These are phyloP conservation scores for Corylus americana DNA, from an alignment of 306 rosid species.

Conservation along the genomic window DNA sequence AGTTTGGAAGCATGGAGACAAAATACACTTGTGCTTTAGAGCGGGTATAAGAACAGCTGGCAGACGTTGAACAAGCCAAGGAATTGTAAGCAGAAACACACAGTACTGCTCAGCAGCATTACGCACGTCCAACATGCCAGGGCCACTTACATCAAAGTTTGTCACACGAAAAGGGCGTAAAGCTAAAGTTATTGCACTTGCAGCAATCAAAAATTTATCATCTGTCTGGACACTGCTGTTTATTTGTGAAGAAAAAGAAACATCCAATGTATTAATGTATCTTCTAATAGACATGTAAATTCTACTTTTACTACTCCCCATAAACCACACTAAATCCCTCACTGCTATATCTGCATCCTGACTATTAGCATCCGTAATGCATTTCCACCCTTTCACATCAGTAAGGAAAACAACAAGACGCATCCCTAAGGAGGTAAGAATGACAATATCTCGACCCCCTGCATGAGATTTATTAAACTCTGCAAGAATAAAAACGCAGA, in stretches of 20 bases:
- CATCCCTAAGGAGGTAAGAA: slow-evolving; percentile 69
- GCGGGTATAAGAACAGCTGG: slow-evolving; percentile 82
- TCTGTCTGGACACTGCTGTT: slow-evolving; percentile 44
- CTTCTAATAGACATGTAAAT: slow-evolving; percentile 68
- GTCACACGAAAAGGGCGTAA: slow-evolving; percentile 71
- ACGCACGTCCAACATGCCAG: slow-evolving; percentile 46
- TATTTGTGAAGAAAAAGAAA: slow-evolving; percentile 37
- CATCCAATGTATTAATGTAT: slow-evolving; percentile 58
- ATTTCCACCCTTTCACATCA: slow-evolving; percentile 81
- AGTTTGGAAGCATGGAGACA: slow-evolving; percentile 73
- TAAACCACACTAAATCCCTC: slow-evolving; percentile 62
- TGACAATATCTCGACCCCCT: slow-evolving; percentile 48
- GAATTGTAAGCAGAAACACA: slow-evolving; percentile 66
- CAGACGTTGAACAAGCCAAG: slow-evolving; percentile 69
- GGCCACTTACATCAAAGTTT: slow-evolving; percentile 37
- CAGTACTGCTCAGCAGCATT: slow-evolving; percentile 63
- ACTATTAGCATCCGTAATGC: slow-evolving; percentile 40
- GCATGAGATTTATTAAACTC: slow-evolving; percentile 52
- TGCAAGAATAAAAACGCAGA: slow-evolving; percentile 65
- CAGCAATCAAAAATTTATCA: slow-evolving; percentile 68
- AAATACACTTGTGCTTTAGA: slow-evolving; percentile 76
- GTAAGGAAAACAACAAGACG: slow-evolving; percentile 78
- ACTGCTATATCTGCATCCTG: slow-evolving; percentile 60
- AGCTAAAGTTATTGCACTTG: slow-evolving; percentile 86
- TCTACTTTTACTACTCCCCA: slow-evolving; percentile 61